Conservation (phyloP, 768 basidiomycete species). For the Hortiboletus flavorubellus region DNA sequence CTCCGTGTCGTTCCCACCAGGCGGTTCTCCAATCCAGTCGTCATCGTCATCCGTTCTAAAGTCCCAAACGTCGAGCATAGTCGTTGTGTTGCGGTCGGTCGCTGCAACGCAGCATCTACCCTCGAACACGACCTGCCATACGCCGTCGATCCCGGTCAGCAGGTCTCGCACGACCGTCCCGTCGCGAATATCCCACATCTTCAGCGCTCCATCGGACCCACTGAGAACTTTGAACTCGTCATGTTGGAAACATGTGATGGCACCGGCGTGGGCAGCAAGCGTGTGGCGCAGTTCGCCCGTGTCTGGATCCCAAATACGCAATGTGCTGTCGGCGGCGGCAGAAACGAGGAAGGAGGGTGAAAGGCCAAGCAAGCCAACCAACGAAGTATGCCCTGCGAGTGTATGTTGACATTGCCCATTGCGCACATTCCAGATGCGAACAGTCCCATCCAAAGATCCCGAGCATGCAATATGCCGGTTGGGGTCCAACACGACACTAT, state of each 20-base stretch:
- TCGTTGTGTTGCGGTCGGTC: slow-evolving; percentile 72
- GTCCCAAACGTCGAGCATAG: slow-evolving; percentile 88
- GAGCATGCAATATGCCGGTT: slow-evolving; percentile 91
- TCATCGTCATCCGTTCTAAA: slow-evolving; percentile 72
- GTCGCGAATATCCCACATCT: slow-evolving; percentile 95
- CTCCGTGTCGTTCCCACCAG: slow-evolving; percentile 60
- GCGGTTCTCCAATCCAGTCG: slow-evolving; percentile 81
- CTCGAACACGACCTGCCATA: slow-evolving; percentile 98
- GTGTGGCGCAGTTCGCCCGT: slow-evolving; percentile 77
- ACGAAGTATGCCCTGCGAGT: slow-evolving; percentile 87
- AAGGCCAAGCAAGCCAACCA: slow-evolving; percentile 89
- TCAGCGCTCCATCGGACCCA: slow-evolving; percentile 92
- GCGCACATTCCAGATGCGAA: slow-evolving; percentile 88
- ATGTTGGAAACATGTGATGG: slow-evolving; percentile 99
- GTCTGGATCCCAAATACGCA: slow-evolving; percentile 92
- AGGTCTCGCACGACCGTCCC: slow-evolving; percentile 86
- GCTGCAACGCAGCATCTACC: slow-evolving; percentile 94
- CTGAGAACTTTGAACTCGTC: slow-evolving; percentile 97
- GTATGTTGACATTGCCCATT: slow-evolving; percentile 79
- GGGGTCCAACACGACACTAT: slow-evolving; percentile 90
- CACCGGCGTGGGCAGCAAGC: slow-evolving; percentile 88
- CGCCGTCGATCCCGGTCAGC: slow-evolving; percentile 86
- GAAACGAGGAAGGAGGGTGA: slow-evolving; percentile 91
- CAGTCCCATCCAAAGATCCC: slow-evolving; percentile 97
- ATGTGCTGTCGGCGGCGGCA: slow-evolving; percentile 92